A percentile compares a stretch with the other conserved stretches of the same genome.
phyloP scores from a whole-genome alignment of 176 grass and related monocot species.

The Dactylis glomerata region DNA sequence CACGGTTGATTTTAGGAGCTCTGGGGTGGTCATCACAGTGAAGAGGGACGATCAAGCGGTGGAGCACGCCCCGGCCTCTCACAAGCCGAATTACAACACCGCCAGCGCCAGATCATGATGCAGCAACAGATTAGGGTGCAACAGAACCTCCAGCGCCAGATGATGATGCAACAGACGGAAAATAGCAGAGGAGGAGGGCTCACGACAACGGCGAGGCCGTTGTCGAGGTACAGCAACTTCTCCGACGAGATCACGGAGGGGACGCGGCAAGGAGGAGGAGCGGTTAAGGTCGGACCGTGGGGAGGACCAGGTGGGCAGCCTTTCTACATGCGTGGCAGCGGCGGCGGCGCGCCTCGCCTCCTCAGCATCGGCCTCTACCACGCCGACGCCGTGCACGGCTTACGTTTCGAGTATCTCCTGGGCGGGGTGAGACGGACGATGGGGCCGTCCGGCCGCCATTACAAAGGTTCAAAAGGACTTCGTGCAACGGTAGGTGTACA shows the following conservation, averaged over 20 bases:
- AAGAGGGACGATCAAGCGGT: background rate
- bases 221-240: background rate
- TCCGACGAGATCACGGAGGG: background rate
- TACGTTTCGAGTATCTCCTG: background rate
- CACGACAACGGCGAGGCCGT: background rate
- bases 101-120: background rate
- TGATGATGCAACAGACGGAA: background rate
- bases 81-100: background rate
- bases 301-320: slow-evolving; percentile 12
- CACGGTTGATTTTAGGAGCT: background rate
- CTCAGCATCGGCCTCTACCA: slow-evolving; percentile 12
- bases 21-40: background rate
- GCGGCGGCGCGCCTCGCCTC: background rate
- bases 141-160: background rate
- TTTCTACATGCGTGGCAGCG: background rate
- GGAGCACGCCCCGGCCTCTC: background rate
- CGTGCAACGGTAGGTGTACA: too few relatives aligned
- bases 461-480: too few relatives aligned
- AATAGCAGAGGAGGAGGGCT: background rate
- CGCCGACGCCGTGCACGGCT: background rate
- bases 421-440: background rate
- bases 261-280: background rate
- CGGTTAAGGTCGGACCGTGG: slow-evolving; percentile 21
- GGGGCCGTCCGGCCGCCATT: too few relatives aligned
- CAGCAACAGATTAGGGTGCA: background rate